These are phyloP conservation scores for Scedosporium aurantiacum DNA, from an alignment of 2,329 filamentous ascomycete genomes.

Conservation along the genomic window DNA sequence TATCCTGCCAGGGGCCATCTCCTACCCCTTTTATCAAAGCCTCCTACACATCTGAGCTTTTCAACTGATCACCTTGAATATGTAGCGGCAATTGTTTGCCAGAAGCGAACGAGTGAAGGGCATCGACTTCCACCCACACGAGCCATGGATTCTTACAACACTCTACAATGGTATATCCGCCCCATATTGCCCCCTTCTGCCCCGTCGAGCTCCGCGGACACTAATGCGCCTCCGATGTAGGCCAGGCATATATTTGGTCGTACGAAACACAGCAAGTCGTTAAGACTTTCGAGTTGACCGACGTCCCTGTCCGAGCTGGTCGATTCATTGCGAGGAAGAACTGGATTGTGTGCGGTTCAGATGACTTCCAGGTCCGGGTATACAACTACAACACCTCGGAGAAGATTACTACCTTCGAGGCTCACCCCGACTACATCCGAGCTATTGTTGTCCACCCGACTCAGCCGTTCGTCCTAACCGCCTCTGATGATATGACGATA, in stretches of 20 bases:
- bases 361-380: slow-evolving; percentile 78
- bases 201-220: background rate
- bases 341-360: slow-evolving; percentile 94
- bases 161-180: slow-evolving; percentile 74
- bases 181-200: background rate
- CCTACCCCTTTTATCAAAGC: background rate
- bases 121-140: slow-evolving; percentile 92
- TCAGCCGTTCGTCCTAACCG: slow-evolving; percentile 90
- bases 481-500: slow-evolving; percentile 97
- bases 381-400: slow-evolving; percentile 99
- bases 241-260: slow-evolving; percentile 98
- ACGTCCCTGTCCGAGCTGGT: slow-evolving; percentile 93
- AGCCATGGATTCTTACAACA: slow-evolving; percentile 94
- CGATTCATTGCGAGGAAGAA: slow-evolving; percentile 97
- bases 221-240: slow-evolving; percentile 28
- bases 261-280: slow-evolving; percentile 94
- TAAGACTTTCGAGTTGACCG: slow-evolving; percentile 97
- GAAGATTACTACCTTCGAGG: slow-evolving; percentile 95
- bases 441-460: slow-evolving; percentile 93
- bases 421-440: slow-evolving; percentile 96
- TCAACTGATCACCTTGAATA: background rate
- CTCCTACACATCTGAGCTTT: background rate
- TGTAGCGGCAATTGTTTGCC: slow-evolving; percentile 44
- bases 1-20: background rate
- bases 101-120: slow-evolving; percentile 93